These are phyloP conservation scores for Pseudocercospora fuligena DNA, from an alignment of 2,329 filamentous ascomycete genomes.

Conservation along the genomic window DNA sequence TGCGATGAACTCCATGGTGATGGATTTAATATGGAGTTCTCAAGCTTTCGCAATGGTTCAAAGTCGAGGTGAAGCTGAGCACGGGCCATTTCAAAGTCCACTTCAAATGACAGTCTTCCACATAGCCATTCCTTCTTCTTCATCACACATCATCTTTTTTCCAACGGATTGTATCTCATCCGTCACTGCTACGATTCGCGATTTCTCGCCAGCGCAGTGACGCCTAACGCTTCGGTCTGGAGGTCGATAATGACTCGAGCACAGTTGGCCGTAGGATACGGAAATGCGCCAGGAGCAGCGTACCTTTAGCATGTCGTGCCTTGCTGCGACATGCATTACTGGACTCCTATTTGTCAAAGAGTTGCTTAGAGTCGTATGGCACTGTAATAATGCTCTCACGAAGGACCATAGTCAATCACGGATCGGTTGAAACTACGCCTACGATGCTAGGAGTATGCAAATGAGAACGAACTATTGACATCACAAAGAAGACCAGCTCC, in stretches of 20 bases:
- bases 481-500: neutral
- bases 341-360: neutral
- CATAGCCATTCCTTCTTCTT: neutral
- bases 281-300: no score
- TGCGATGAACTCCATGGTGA: conserved; percentile 33
- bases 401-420: neutral
- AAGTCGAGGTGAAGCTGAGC: neutral
- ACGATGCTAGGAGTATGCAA: neutral
- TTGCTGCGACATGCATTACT: neutral
- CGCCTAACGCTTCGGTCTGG: no score
- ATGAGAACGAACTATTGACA: neutral
- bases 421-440: neutral
- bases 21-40: neutral
- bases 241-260: neutral
- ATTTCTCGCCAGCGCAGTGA: no score
- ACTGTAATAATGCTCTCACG: neutral
- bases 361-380: no score
- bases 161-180: neutral
- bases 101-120: no score
- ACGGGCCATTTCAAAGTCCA: neutral
- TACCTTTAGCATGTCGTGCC: neutral
- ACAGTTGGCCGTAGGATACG: no score
- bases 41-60: neutral
- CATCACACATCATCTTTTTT: neutral
- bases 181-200: neutral